Base-by-base conservation (phyloP, 139 green algal species). In the Picochlorum sp. region DNA sequence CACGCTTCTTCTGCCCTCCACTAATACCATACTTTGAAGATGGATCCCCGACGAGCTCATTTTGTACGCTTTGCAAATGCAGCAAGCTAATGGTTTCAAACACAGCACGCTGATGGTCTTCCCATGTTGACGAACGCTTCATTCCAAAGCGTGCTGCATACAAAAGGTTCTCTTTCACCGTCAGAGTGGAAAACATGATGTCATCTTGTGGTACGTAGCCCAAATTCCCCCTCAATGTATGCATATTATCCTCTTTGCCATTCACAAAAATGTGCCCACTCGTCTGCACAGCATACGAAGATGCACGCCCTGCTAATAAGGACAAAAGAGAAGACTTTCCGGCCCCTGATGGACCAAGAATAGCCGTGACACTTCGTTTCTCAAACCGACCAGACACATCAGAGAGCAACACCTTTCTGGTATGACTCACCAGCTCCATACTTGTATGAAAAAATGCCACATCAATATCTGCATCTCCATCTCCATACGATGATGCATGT, bases 191-290 rank as follows among this genome's bases (percentile, higher is more conserved):
- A 67, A 85, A 75, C 59, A 92, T 77, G 49, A 88, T 81, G 65
- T 92, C 85, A 66, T 90, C 84, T 67, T 82, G 86, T 4, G 83
- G 86, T n/a, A 94, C 86, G 71, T 87, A 92, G 11, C 86, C 86
- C 59, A 78, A 76, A 21, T 85, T 60, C 6, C 47, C 38, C 23
- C 70, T 72, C 34, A 75, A 78, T 6, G 56, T 30, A 49, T 71
- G 51, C 55, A 80, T 56, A 30, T 24, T 45, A 18, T 69, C 63
- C 4, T 49, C 50, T 6, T 63, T 76, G 26, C 21, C 13, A 60
- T 92, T 86, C 47, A 92, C 59, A 15, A 82, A 66, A 20, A 91
- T 63, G 1, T 49, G 9, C 2, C 85, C 85, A 13, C 51, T 81
- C n/a, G 57, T 57, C 2, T 81, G 70, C 49, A 84, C 70, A 21